Evolutionary conservation across 495 filamentous ascomycete genomes (phyloP), one percentile per base, ranked within the genome.

Genomic region (Neurospora sp.): DNA sequence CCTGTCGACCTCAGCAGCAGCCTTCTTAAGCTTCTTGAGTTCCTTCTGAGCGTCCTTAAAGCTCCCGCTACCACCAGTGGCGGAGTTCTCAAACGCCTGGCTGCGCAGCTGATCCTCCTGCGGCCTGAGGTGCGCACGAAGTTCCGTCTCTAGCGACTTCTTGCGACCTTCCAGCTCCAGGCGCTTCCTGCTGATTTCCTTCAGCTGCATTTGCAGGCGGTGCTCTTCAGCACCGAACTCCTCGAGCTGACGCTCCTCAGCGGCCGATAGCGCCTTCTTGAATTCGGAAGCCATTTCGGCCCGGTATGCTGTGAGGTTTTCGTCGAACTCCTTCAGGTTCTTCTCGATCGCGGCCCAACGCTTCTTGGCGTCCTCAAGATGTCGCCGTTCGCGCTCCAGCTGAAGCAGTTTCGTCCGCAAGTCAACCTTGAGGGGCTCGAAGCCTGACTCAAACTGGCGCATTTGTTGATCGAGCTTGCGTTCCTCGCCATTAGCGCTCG

Each of bases 41-140:
- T 97, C 93, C 42, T 89, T 87, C 76, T 94, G 91, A 2, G 89
- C 90, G 77, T 95, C 93, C 76, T 93, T 93, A 72, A 97, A 85
- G 78, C 87, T 92, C 31, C 90, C 89, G 66, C 86, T 87, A 27
- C 87, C 87, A 14, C 89, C 88, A 7, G 84, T 83, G 69, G 85
- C 82, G 44, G 88, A 86, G 78, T 87, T 87, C 72, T 96, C 94
- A 72, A 91, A 87, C 46, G 91, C 93, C 77, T 93, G 90, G 62
- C 90, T 87, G 71, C 91, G 89, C 49, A 99, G 90, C 78, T 97
- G 93, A 75, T 98, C 95, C 49, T 98, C 89, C 71, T 91, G 90
- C 76, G 93, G 91, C 73, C 90, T 88, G 35, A 99, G 87, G 75
- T 98, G 95, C 79, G 94, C 93, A 14, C 91, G 89, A 39, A 99